These are phyloP conservation scores for Candida parachauliodes DNA, from an alignment of 805 yeast species.

Conservation along the genomic window DNA sequence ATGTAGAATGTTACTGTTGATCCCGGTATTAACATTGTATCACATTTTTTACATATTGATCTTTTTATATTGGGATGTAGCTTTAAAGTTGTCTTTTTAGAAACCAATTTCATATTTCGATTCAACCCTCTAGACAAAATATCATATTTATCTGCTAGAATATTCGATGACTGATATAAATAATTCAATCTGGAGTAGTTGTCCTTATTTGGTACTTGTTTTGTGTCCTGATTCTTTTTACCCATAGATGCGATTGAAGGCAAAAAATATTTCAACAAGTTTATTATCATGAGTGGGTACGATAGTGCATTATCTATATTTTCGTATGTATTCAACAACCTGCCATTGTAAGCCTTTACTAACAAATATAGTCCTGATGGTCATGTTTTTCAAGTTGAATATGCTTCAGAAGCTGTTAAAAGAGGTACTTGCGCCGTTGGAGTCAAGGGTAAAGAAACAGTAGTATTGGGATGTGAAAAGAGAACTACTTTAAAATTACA, in stretches of 20 bases:
- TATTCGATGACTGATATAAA: constrained; percentile 52
- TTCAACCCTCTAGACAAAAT: constrained; percentile 55
- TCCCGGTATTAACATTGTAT: constrained; percentile 49
- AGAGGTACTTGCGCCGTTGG: constrained; percentile 99
- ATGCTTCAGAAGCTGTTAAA: constrained; percentile 95
- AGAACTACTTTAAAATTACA: constrained; percentile 92
- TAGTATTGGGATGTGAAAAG: constrained; percentile 94
- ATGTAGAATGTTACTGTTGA: constrained; percentile 35
- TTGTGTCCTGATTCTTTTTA: constrained; percentile 26
- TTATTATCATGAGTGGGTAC: constrained; percentile 84
- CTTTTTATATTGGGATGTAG: constrained; percentile 66
- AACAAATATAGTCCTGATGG: constrained; percentile 81
- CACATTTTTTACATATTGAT: constrained; percentile 65
- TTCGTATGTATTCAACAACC: constrained; percentile 62
- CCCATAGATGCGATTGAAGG: constrained; percentile 6
- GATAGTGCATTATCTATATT: constrained; percentile 97
- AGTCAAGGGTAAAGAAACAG: constrained; percentile 83
- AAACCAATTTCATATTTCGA: constrained; percentile 53
- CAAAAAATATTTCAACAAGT: constrained; percentile 6
- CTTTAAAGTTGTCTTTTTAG: constrained; percentile 65
- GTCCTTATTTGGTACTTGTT: constrained; percentile 48
- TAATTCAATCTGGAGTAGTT: constrained; percentile 58
- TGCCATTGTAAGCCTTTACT: constrained; percentile 14
- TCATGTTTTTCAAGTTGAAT: constrained; percentile 97
- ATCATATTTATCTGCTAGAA: constrained; percentile 30